phyloP scores from a whole-genome alignment of 179 eudicot genomes.

The Carnegiea gigantea region DNA sequence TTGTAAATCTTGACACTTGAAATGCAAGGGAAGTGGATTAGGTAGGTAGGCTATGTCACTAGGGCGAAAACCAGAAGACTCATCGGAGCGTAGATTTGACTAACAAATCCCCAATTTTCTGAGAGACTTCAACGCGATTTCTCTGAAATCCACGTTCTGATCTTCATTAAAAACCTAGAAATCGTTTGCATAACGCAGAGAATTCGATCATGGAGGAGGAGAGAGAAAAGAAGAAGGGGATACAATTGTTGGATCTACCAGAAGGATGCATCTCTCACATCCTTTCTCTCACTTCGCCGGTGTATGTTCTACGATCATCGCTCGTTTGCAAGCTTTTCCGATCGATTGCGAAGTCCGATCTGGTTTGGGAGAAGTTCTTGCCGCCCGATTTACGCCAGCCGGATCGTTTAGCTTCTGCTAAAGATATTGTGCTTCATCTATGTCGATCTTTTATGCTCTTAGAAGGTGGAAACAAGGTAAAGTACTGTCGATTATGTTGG shows the following conservation, averaged over 20 bases:
- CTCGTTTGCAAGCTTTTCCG: constrained; percentile 28
- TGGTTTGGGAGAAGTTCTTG: constrained; percentile 32
- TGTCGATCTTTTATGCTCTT: constrained; percentile 29
- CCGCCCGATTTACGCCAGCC: constrained; percentile 24
- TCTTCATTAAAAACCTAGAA: neutral
- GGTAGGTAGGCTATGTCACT: neutral
- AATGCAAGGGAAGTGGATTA: neutral
- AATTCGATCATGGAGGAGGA: constrained; percentile 16
- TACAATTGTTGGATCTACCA: constrained; percentile 35
- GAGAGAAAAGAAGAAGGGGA: constrained; percentile 12
- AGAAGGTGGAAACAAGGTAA: constrained; percentile 26
- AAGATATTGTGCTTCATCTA: constrained; percentile 26
- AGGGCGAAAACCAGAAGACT: neutral
- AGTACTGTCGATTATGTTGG: neutral
- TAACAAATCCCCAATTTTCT: neutral
- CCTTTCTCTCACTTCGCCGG: constrained; percentile 33
- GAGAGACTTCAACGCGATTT: neutral
- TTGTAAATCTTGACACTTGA: neutral
- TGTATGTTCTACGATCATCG: constrained; percentile 28
- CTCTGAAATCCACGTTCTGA: neutral
- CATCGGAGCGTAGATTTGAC: neutral
- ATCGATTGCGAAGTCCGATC: constrained; percentile 26
- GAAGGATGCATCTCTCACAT: constrained; percentile 34
- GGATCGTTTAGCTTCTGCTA: constrained; percentile 9
- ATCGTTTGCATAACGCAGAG: neutral